phyloP scores from a whole-genome alignment of 2,329 filamentous ascomycete genomes.

The Xylariaceae sp. region DNA sequence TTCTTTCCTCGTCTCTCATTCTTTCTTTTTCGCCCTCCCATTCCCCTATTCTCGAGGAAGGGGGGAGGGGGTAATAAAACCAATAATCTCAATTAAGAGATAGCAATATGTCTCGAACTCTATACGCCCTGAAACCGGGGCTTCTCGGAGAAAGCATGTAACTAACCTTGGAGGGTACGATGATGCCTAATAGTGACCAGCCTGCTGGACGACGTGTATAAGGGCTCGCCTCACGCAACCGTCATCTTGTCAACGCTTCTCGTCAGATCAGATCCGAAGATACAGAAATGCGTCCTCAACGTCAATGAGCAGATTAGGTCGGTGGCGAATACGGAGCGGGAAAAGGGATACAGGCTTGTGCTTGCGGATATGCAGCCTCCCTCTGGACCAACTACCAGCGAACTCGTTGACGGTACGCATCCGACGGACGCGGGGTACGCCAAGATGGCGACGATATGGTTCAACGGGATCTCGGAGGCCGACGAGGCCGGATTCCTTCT shows the following conservation, averaged over 20 bases:
- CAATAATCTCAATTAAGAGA: not conserved
- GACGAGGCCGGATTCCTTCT: conserved; percentile 20
- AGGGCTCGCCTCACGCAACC: conserved; percentile 28
- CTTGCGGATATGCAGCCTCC: conserved; percentile 33
- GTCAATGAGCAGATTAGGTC: conserved; percentile 29
- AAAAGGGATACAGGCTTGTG: conserved; percentile 25
- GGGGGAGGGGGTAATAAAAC: not conserved
- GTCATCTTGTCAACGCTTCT: conserved; percentile 33
- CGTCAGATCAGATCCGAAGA: conserved; percentile 23
- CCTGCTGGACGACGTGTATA: conserved; percentile 31
- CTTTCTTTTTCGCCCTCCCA: too few species aligned
- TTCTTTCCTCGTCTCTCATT: not conserved
- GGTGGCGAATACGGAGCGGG: conserved; percentile 22
- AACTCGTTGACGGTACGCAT: conserved; percentile 33
- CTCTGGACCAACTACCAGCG: conserved; percentile 23
- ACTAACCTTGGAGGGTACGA: not conserved
- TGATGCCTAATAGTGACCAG: conserved; percentile 15
- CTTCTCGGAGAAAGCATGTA: not conserved
- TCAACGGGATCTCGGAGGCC: conserved; percentile 29
- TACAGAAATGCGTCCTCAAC: conserved; percentile 23
- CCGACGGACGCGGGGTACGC: conserved; percentile 33
- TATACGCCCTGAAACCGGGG: not conserved
- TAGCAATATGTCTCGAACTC: not conserved
- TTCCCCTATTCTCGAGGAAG: too few species aligned
- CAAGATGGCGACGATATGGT: conserved; percentile 34